A percentile compares a stretch with the other conserved stretches of the same genome.
Conservation (phyloP, 208 protist species). For the Giardia muris region DNA sequence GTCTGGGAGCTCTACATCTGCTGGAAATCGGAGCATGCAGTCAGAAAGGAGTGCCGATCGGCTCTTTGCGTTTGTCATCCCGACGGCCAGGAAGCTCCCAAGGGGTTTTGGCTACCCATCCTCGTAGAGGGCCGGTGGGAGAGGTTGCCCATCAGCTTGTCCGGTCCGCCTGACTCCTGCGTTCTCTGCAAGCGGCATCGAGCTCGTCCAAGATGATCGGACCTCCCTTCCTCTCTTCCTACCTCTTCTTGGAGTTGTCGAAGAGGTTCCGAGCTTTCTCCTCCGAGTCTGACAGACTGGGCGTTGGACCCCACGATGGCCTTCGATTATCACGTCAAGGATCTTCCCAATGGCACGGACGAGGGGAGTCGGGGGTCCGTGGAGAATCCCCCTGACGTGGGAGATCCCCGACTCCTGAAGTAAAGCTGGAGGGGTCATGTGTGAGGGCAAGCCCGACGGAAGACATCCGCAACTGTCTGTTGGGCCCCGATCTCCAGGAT, state of each 20-base stretch:
- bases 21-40: slow-evolving; percentile 85
- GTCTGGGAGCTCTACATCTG: slow-evolving; percentile 80
- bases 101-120: slow-evolving; percentile 91
- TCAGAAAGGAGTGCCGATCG: slow-evolving; percentile 95
- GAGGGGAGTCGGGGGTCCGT: slow-evolving; percentile 73
- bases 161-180: slow-evolving; percentile 62
- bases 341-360: slow-evolving; percentile 97
- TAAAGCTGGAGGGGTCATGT: slow-evolving; percentile 30
- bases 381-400: slow-evolving; percentile 29
- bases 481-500: slow-evolving; percentile 30
- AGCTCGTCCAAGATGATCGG: slow-evolving; percentile 98
- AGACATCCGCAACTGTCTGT: slow-evolving; percentile 33
- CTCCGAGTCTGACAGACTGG: slow-evolving; percentile 87
- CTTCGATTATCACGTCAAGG: slow-evolving; percentile 61
- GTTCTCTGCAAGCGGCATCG: slow-evolving; percentile 56
- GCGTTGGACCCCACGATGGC: slow-evolving; percentile 59
- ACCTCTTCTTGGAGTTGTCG: slow-evolving; percentile 76
- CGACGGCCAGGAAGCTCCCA: slow-evolving; percentile 97
- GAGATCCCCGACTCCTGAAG: not conserved
- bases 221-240: slow-evolving; percentile 66
- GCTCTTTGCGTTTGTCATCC: slow-evolving; percentile 95
- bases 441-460: slow-evolving; percentile 20
- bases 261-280: slow-evolving; percentile 97
- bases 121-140: slow-evolving; percentile 98
- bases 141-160: slow-evolving; percentile 84